A percentile compares a stretch with the other conserved stretches of the same genome.
Evolutionary conservation across 352 stramenopile genomes (phyloP).

Genomic region (Discostella stelligera): DNA sequence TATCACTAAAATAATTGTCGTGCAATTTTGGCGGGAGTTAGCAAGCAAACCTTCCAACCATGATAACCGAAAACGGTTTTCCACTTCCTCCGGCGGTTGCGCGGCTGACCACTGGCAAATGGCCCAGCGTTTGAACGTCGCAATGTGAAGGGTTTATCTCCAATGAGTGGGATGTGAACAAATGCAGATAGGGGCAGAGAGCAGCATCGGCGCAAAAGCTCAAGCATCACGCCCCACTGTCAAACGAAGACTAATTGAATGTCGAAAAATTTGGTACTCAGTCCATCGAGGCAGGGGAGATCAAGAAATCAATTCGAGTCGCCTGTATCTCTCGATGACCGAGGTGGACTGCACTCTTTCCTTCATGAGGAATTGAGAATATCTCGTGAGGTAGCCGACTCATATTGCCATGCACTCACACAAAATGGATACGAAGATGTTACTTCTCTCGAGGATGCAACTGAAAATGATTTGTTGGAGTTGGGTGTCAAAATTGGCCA

Average conservation of each 20-base stretch:
- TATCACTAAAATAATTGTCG: too few relatives aligned
- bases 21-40: neutral
- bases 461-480: constrained; percentile 50
- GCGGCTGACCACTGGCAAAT: too few relatives aligned
- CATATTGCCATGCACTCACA: constrained; percentile 41
- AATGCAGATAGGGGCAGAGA: neutral
- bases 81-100: too few relatives aligned
- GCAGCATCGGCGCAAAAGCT: neutral
- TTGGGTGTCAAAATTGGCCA: constrained; percentile 61
- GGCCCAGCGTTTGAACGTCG: constrained; percentile 12
- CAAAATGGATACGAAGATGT: constrained; percentile 63
- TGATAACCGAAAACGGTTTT: neutral
- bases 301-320: constrained; percentile 15
- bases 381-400: constrained; percentile 32
- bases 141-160: constrained; percentile 3
- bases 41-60: neutral
- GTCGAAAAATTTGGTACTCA: constrained; percentile 16
- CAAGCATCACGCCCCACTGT: neutral
- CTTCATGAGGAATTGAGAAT: constrained; percentile 51
- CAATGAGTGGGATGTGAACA: neutral
- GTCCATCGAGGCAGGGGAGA: constrained; percentile 25
- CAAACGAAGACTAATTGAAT: constrained; percentile 6
- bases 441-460: constrained; percentile 51
- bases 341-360: constrained; percentile 36
- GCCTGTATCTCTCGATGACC: constrained; percentile 19